Percentiles rank a stretch among this genome's conserved stretches.
Evolutionary conservation across 345 rosid genomes (phyloP).

Genomic region (Cardiospermum halicacabum): DNA sequence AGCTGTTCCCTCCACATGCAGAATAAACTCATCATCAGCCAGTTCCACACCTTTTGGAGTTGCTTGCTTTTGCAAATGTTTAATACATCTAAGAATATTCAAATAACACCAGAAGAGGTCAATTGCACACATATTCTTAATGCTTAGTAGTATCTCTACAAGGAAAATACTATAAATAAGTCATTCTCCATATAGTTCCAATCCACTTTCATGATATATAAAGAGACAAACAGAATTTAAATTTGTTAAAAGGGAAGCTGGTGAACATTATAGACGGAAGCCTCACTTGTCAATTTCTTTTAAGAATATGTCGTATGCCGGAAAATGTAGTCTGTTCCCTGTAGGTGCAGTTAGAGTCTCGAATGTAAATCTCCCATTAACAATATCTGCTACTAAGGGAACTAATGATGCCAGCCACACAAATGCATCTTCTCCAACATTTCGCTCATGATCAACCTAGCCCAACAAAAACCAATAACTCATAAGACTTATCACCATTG

Average conservation of each 20-base stretch:
- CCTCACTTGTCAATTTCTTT: slow-evolving; percentile 69
- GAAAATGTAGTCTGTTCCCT: slow-evolving; percentile 61
- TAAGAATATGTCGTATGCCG: slow-evolving; percentile 72
- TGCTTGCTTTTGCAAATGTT: slow-evolving; percentile 67
- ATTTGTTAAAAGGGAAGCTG: background rate
- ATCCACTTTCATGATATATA: background rate
- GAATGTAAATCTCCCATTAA: slow-evolving; percentile 72
- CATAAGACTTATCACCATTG: background rate
- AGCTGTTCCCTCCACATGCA: slow-evolving; percentile 91
- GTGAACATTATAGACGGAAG: background rate
- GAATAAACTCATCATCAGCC: slow-evolving; percentile 76
- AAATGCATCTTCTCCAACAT: slow-evolving; percentile 79
- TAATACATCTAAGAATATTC: slow-evolving; percentile 50
- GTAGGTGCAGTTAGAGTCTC: slow-evolving; percentile 83
- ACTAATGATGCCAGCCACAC: slow-evolving; percentile 66
- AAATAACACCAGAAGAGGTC: slow-evolving; percentile 1
- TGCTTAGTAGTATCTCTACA: background rate
- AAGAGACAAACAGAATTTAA: background rate
- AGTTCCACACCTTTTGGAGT: slow-evolving; percentile 65
- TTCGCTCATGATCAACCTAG: slow-evolving; percentile 70
- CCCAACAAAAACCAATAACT: slow-evolving; percentile 5
- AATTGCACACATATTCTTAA: background rate
- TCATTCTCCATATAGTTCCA: background rate
- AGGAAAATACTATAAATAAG: background rate
- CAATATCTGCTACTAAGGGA: slow-evolving; percentile 64